Evolutionary conservation across 2,329 filamentous ascomycete species (phyloP), one percentile per base, ranked within the genome.

Genomic region (Neospermospora avenae): DNA sequence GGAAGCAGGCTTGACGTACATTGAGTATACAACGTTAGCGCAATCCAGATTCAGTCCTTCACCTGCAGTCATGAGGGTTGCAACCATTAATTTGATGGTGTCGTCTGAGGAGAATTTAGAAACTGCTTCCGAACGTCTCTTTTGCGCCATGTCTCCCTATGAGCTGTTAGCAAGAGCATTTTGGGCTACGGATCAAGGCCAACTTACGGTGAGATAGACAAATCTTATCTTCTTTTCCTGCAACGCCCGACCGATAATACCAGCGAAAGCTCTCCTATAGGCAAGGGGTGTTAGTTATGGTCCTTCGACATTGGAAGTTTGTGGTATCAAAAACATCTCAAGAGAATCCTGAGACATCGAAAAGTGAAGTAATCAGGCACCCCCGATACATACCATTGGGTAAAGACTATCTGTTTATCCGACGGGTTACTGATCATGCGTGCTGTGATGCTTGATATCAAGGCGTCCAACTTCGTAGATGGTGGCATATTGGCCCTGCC

Each of bases 401-500:
- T 82, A 64, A 84, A 87, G 37, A 86, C 72, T 44, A 86, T 81
- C 48, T 86, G 77, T 68, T 87, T 86, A 20, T 76, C 76, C 0
- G 72, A 51, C 0, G 73, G 72, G 4, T 78, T 75, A 14, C 79
- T 72, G 1, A 69, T 34, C 4, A 76, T 58, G 76, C 76, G 78
- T 6, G 71, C 63, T 2, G 72, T 49, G 11, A 77, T 58, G 6
- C 69, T 65, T 0, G 63, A 56, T 20, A 64, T 63, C 1, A 74
- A 66, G 14, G 68, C 71, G 3, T 60, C 66, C 2, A 75, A 57
- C 59, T 77, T 78, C 0, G 75, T 68, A 13, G 73, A 71, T 0
- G 71, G 70, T 52, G 76, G 72, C 1, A 68, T 22, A 4, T 66
- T 14, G 4, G 44, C 42, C 65, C 52, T 70, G 2, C 41, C 48